Percentiles rank a stretch among this genome's conserved stretches.
Conservation (phyloP, 176 grass and related monocot genomes). For the Miscanthus lutarioriparius region DNA sequence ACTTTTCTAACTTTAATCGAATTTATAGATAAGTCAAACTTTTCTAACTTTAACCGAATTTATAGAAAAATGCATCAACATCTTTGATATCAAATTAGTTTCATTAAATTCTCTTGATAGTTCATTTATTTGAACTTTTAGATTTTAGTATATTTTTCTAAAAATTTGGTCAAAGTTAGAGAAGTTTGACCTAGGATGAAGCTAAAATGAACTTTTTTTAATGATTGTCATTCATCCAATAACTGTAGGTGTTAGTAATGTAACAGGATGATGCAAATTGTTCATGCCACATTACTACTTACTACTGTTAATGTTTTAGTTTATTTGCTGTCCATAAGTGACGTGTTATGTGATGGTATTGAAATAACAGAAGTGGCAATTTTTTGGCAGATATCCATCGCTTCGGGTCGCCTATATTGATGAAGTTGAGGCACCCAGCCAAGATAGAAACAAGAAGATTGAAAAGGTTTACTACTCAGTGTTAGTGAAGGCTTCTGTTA, state of each 20-base stretch:
- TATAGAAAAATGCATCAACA: background rate
- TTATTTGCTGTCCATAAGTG: background rate
- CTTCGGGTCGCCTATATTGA: slow-evolving; percentile 85
- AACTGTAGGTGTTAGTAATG: background rate
- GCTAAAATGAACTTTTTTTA: background rate
- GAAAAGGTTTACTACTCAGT: slow-evolving; percentile 91
- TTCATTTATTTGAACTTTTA: background rate
- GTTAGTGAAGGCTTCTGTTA: slow-evolving; percentile 88
- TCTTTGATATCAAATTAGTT: background rate
- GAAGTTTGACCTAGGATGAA: background rate
- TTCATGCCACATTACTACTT: background rate
- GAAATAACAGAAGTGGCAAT: slow-evolving; percentile 13
- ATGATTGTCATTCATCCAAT: background rate
- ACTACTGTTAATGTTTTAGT: background rate
- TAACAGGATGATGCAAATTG: background rate
- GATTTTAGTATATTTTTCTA: background rate
- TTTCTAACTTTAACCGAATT: background rate
- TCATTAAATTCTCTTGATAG: background rate
- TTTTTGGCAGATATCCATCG: slow-evolving; percentile 69
- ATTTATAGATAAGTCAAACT: background rate
- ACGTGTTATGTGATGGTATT: slow-evolving; percentile 17
- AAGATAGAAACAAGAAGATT: slow-evolving; percentile 60
- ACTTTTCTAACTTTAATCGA: background rate
- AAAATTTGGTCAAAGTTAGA: background rate
- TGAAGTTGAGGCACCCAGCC: slow-evolving; percentile 68